These are phyloP conservation scores for Isatis tinctoria DNA, from an alignment of 345 rosid species.

Conservation along the genomic window DNA sequence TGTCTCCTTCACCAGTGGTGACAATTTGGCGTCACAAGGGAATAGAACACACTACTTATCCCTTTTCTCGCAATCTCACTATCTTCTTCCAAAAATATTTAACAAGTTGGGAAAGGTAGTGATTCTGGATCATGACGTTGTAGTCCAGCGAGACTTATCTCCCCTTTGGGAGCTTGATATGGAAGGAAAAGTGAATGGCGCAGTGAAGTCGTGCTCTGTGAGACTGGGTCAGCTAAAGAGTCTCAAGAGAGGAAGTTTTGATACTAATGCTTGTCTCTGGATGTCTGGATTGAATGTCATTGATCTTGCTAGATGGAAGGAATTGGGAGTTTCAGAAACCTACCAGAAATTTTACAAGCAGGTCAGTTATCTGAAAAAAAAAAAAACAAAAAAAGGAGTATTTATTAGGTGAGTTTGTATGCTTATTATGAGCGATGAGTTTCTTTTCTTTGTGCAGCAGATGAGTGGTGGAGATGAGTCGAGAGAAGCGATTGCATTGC, in stretches of 20 bases:
- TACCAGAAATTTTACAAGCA: slow-evolving; percentile 48
- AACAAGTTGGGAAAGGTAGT: slow-evolving; percentile 58
- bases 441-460: slow-evolving; percentile 28
- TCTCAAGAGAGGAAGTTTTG: slow-evolving; percentile 42
- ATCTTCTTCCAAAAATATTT: slow-evolving; percentile 74
- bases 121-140: slow-evolving; percentile 88
- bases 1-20: slow-evolving; percentile 47
- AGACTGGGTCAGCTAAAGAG: slow-evolving; percentile 58
- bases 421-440: not conserved
- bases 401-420: not conserved
- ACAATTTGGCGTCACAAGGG: slow-evolving; percentile 34
- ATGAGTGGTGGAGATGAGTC: slow-evolving; percentile 40
- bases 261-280: slow-evolving; percentile 64
- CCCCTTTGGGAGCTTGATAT: slow-evolving; percentile 65
- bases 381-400: not conserved
- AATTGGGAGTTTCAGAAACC: slow-evolving; percentile 52
- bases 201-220: slow-evolving; percentile 64
- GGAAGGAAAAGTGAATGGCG: slow-evolving; percentile 85
- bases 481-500: slow-evolving; percentile 48
- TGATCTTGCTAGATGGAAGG: slow-evolving; percentile 79
- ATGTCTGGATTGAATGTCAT: slow-evolving; percentile 88
- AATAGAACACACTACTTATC: slow-evolving; percentile 67
- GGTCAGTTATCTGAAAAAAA: slow-evolving; percentile 40
- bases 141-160: slow-evolving; percentile 81
- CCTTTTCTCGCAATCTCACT: slow-evolving; percentile 70